Conservation (phyloP, 2,329 filamentous ascomycete genomes). For the Tolypocladium nubicola region DNA sequence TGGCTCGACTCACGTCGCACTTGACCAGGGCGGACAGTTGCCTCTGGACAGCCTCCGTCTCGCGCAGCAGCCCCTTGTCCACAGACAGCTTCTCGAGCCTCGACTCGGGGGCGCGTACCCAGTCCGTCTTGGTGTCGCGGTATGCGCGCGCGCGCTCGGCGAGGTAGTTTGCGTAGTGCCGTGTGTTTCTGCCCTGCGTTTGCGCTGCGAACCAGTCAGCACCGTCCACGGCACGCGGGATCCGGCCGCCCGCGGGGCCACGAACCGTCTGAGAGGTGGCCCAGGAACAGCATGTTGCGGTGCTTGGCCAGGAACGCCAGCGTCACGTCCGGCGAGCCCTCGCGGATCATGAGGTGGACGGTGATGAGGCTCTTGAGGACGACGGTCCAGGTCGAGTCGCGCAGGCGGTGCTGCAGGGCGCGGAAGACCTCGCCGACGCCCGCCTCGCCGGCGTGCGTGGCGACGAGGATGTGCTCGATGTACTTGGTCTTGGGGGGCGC, state of each 20-base stretch:
- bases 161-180: conserved; percentile 82
- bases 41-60: conserved; percentile 82
- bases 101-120: conserved; percentile 73
- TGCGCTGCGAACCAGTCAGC: conserved; percentile 32
- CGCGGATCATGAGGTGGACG: conserved; percentile 92
- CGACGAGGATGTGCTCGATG: conserved; percentile 94
- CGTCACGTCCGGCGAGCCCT: conserved; percentile 83
- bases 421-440: conserved; percentile 95
- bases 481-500: conserved; percentile 98
- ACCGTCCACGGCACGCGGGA: neutral
- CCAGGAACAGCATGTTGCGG: conserved; percentile 75
- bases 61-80: conserved; percentile 83
- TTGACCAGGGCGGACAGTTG: conserved; percentile 79
- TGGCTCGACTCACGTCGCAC: conserved; percentile 61
- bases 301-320: conserved; percentile 75
- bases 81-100: conserved; percentile 77
- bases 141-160: conserved; percentile 72
- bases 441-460: conserved; percentile 88
- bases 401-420: conserved; percentile 74
- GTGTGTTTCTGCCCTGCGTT: conserved; percentile 89
- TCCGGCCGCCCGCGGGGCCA: conserved; percentile 6
- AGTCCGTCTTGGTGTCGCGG: conserved; percentile 77
- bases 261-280: conserved; percentile 85
- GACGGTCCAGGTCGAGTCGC: conserved; percentile 98
- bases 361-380: conserved; percentile 97